Evolutionary conservation across 306 rosid species (phyloP).

Genomic region (Vicia sativa): DNA sequence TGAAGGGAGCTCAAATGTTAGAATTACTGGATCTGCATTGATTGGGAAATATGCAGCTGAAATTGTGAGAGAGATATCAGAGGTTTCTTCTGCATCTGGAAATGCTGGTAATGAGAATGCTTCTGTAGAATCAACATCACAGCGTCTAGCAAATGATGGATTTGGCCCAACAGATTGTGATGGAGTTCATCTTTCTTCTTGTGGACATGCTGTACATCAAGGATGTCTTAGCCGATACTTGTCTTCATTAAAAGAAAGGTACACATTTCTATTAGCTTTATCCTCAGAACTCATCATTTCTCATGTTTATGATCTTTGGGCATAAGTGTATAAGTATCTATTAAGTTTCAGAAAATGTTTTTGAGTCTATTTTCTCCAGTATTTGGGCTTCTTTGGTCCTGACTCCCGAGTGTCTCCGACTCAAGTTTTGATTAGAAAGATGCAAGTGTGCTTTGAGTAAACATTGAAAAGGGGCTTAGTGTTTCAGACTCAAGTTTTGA

Average conservation of each 20-base stretch:
- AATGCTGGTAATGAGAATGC: constrained; percentile 45
- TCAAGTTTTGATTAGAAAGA: not conserved
- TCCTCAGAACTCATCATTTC: not conserved
- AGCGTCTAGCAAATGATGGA: constrained; percentile 55
- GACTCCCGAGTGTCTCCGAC: not conserved
- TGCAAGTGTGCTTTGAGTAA: constrained; percentile 2
- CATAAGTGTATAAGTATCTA: not conserved
- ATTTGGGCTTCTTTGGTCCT: not conserved
- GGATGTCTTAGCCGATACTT: constrained; percentile 85
- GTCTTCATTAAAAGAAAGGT: constrained; percentile 92
- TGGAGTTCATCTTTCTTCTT: constrained; percentile 91
- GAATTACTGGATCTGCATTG: constrained; percentile 53
- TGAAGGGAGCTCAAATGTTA: constrained; percentile 44
- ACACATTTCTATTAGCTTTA: constrained; percentile 33
- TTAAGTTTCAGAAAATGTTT: not conserved
- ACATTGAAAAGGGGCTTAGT: not conserved
- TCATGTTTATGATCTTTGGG: constrained; percentile 12
- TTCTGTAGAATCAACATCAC: constrained; percentile 54
- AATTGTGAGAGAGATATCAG: constrained; percentile 55
- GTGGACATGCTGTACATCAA: constrained; percentile 99
- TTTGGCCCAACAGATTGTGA: constrained; percentile 83
- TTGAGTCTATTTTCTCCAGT: not conserved
- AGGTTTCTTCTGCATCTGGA: constrained; percentile 63
- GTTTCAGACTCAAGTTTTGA: too few species aligned
- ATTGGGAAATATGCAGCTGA: constrained; percentile 73